Base-by-base conservation (phyloP, 73 alveolate genomes). In the Paramecium primaurelia region DNA sequence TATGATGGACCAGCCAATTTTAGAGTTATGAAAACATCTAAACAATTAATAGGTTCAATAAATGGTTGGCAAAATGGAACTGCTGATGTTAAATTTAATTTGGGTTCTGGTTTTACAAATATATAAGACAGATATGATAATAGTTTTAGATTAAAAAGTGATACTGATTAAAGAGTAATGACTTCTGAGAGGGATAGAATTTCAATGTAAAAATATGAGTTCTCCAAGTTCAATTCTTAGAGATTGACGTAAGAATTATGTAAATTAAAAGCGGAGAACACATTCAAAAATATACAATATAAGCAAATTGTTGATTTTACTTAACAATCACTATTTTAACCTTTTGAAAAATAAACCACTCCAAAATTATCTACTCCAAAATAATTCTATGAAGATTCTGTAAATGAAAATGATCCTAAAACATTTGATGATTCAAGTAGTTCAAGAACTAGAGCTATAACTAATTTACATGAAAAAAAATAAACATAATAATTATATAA, bases 161-260 rank as follows among this genome's bases (percentile, higher is more conserved):
- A 64, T 64, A 34, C 22, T 64, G 84, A 64, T 64, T 10, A 64
- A 34, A 64, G 84, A 12, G 84, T 64, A 6, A 28, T 32, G 47
- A 64, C 84, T 64, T 28, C 84, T 2, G 84, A 64, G 16, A 64
- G 47, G 49, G 84, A 64, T 64, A 64, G 84, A 28, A 34, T 32
- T 32, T 28, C 84, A 11, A 32, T 64, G 47, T 64, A 64, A 34
- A 64, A 64, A 64, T 64, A 32, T 64, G 47, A 64, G 5, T 32
- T 64, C 42, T 32, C 51, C 84, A 64, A 64, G 30, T 28, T 64
- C 9, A 28, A 28, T 64, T 34, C 84, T 28, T 28, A 64, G 47
- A 64, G 84, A 34, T 64, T 64, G 22, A 28, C 84, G 84, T 64
- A 64, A 64, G 84, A 64, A 64, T 64, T 64, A 28, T 64, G 84